These are phyloP conservation scores for Fusarium sp. DNA, from an alignment of 2,329 filamentous ascomycete genomes.

Conservation along the genomic window DNA sequence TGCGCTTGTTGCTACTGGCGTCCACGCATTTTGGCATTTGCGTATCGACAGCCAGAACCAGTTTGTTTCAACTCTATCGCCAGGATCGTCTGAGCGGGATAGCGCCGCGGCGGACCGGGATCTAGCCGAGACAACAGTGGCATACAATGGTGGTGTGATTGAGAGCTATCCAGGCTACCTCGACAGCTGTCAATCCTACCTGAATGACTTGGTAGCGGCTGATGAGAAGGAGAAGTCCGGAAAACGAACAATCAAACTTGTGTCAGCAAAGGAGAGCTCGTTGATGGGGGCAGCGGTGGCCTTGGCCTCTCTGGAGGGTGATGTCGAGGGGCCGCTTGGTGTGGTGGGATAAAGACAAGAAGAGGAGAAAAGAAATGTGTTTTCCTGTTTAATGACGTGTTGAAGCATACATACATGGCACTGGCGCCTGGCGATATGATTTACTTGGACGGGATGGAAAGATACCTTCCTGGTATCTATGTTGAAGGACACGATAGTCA, in stretches of 20 bases:
- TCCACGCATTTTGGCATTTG: slow-evolving; percentile 72
- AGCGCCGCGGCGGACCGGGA: slow-evolving; percentile 67
- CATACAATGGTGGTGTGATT: slow-evolving; percentile 84
- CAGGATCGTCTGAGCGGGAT: slow-evolving; percentile 54
- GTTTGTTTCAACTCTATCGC: slow-evolving; percentile 50
- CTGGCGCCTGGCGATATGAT: slow-evolving; percentile 27
- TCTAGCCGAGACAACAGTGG: slow-evolving; percentile 70
- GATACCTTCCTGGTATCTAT: background rate
- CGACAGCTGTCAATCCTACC: slow-evolving; percentile 71
- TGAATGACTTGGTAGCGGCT: slow-evolving; percentile 70
- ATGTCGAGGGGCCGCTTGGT: slow-evolving; percentile 35
- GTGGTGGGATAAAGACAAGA: slow-evolving; percentile 24
- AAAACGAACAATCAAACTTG: slow-evolving; percentile 69
- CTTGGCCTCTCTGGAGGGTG: slow-evolving; percentile 61
- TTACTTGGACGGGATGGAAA: slow-evolving; percentile 17
- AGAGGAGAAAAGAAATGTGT: background rate
- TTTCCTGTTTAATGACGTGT: slow-evolving; percentile 8
- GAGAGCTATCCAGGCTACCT: slow-evolving; percentile 83
- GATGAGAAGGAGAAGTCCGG: slow-evolving; percentile 51
- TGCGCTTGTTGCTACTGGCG: slow-evolving; percentile 70
- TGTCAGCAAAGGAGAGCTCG: slow-evolving; percentile 80
- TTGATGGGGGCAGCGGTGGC: slow-evolving; percentile 83
- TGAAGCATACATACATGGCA: slow-evolving; percentile 26
- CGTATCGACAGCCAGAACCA: slow-evolving; percentile 63
- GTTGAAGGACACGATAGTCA: too few relatives aligned